Conservation (phyloP, 1,139 yeast genomes). For the Blastobotrys serpentis region DNA sequence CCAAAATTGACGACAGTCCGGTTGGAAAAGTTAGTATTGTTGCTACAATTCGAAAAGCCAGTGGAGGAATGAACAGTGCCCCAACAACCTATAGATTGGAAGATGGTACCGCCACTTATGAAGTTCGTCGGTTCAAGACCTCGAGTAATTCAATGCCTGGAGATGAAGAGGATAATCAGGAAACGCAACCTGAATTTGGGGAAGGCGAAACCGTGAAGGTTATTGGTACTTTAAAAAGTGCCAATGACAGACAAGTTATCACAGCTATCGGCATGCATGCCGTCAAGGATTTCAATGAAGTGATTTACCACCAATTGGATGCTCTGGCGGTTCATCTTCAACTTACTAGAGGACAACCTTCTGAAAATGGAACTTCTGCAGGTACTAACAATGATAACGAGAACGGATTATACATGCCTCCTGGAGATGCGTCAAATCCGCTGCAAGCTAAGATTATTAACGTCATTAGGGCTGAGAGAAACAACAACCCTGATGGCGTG, state of each 20-base stretch:
- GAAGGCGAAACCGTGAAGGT: conserved; percentile 61
- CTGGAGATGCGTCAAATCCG: conserved; percentile 13
- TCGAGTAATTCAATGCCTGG: conserved; percentile 28
- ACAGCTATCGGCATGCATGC: conserved; percentile 63
- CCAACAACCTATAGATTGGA: conserved; percentile 61
- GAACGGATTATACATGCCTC: conserved; percentile 24
- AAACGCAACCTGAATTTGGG: conserved; percentile 36
- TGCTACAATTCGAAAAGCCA: conserved; percentile 63
- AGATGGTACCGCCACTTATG: conserved; percentile 81
- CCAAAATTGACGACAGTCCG: conserved; percentile 60
- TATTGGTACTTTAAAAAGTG: conserved; percentile 70
- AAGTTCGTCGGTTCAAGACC: conserved; percentile 41
- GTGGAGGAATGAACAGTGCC: conserved; percentile 49
- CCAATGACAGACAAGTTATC: conserved; percentile 62
- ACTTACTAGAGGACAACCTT: conserved; percentile 22
- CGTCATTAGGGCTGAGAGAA: conserved; percentile 9
- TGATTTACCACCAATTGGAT: conserved; percentile 71
- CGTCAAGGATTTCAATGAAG: conserved; percentile 69
- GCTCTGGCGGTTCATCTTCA: conserved; percentile 60
- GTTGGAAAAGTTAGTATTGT: conserved; percentile 61
- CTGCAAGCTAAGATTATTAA: conserved; percentile 15
- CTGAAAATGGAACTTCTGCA: conserved; percentile 3
- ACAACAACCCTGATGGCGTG: conserved; percentile 7
- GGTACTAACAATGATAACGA: conserved; percentile 12
- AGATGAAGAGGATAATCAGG: conserved; percentile 31